A percentile compares a stretch with the other conserved stretches of the same genome.
phyloP scores from a whole-genome alignment of 192 early-diverging fungal species.

The Podila epigama region DNA sequence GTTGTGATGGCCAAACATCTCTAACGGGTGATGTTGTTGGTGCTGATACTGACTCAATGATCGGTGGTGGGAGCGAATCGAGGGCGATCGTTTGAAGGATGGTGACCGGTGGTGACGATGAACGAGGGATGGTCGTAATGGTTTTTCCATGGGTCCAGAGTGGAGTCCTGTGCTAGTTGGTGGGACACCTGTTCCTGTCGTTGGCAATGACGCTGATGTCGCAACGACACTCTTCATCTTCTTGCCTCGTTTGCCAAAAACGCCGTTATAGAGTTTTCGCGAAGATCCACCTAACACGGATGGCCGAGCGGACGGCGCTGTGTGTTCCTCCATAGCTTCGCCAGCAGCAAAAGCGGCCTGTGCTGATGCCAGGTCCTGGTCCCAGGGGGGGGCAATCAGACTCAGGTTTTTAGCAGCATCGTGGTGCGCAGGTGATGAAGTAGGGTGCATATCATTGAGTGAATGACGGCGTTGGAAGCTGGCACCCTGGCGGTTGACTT shows the following conservation, averaged over 20 bases:
- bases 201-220: neutral
- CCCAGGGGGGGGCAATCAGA: slow-evolving; percentile 9
- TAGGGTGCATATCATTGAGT: slow-evolving; percentile 11
- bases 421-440: neutral
- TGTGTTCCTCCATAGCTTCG: neutral
- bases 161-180: too few species aligned
- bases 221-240: slow-evolving; percentile 8
- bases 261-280: slow-evolving; percentile 24
- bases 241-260: slow-evolving; percentile 27
- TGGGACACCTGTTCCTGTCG: neutral
- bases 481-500: slow-evolving; percentile 13
- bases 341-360: slow-evolving; percentile 8
- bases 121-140: slow-evolving; percentile 10
- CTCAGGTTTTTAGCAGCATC: neutral
- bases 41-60: neutral
- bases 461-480: slow-evolving; percentile 29
- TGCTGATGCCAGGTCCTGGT: slow-evolving; percentile 7
- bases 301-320: neutral
- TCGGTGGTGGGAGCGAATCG: neutral
- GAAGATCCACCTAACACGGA: too few species aligned
- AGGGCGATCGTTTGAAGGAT: slow-evolving; percentile 7
- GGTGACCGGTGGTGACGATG: slow-evolving; percentile 4
- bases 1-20: neutral
- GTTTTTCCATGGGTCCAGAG: slow-evolving; percentile 3
- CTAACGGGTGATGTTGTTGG: neutral